phyloP scores from a whole-genome alignment of 2,329 filamentous ascomycete genomes.

The Elsinoe necatrix region DNA sequence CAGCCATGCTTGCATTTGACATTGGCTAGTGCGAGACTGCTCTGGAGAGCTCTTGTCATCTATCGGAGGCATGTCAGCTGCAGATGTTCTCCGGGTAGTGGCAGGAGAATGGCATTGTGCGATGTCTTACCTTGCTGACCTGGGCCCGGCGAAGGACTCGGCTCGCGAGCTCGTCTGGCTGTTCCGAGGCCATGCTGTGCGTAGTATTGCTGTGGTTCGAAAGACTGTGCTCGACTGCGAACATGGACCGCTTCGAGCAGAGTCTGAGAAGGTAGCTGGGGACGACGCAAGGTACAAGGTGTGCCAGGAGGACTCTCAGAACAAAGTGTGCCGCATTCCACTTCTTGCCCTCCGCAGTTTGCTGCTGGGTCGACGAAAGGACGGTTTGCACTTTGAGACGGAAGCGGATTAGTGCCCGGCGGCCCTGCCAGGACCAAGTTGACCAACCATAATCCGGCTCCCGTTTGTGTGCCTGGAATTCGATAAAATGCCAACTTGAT shows the following conservation, averaged over 20 bases:
- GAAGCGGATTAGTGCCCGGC: no score
- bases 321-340: no score
- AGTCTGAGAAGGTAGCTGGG: neutral
- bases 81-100: neutral
- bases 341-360: no score
- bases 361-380: neutral
- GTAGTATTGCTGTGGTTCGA: slow-evolving; percentile 18
- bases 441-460: neutral
- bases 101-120: slow-evolving; percentile 1
- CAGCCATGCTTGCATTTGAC: slow-evolving; percentile 96
- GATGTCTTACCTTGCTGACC: slow-evolving; percentile 30
- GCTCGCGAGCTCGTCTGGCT: slow-evolving; percentile 30
- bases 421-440: no score
- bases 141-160: slow-evolving; percentile 32
- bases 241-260: neutral
- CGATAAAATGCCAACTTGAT: slow-evolving; percentile 4
- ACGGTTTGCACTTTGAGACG: neutral
- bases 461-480: neutral
- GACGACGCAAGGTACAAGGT: neutral
- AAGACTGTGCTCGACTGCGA: neutral
- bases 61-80: slow-evolving; percentile 33
- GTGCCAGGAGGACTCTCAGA: neutral
- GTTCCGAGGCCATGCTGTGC: slow-evolving; percentile 21
- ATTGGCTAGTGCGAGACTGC: slow-evolving; percentile 87
- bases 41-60: slow-evolving; percentile 90